Percentiles rank a stretch among this genome's conserved stretches.
Evolutionary conservation across 169 alveolate genomes (phyloP).

Genomic region (Eimeria praecox): DNA sequence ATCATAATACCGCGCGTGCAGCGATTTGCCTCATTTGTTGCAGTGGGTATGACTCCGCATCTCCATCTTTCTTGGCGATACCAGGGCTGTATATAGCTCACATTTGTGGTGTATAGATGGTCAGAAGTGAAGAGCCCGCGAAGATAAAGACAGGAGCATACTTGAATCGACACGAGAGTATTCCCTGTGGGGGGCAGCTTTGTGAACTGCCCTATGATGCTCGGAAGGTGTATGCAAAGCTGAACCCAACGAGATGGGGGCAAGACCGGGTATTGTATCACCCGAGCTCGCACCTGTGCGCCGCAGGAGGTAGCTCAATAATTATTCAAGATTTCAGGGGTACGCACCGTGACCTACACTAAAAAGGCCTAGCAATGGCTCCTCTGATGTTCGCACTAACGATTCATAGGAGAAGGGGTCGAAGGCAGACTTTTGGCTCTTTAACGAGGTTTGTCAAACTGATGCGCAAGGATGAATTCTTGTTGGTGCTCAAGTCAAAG

Average conservation of each 20-base stretch:
- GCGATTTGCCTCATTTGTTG: not conserved
- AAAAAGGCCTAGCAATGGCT: not conserved
- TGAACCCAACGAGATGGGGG: constrained; percentile 81
- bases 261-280: constrained; percentile 70
- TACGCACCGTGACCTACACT: not conserved
- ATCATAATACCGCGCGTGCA: not conserved
- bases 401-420: not conserved
- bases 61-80: not conserved
- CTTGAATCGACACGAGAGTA: constrained; percentile 83
- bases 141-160: constrained; percentile 86
- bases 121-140: constrained; percentile 90
- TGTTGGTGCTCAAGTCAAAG: constrained; percentile 87
- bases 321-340: not conserved
- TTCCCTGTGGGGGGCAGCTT: constrained; percentile 82
- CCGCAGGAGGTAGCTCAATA: not conserved
- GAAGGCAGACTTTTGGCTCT: constrained; percentile 84
- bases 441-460: constrained; percentile 88
- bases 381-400: not conserved
- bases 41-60: not conserved
- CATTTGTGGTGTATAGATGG: constrained; percentile 83
- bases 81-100: constrained; percentile 22
- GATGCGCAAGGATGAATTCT: constrained; percentile 84
- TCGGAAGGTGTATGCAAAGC: constrained; percentile 77
- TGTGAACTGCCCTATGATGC: constrained; percentile 76
- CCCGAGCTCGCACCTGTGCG: constrained; percentile 77